Base-by-base conservation (phyloP, 768 basidiomycete genomes). In the Lyophyllum atratum region DNA sequence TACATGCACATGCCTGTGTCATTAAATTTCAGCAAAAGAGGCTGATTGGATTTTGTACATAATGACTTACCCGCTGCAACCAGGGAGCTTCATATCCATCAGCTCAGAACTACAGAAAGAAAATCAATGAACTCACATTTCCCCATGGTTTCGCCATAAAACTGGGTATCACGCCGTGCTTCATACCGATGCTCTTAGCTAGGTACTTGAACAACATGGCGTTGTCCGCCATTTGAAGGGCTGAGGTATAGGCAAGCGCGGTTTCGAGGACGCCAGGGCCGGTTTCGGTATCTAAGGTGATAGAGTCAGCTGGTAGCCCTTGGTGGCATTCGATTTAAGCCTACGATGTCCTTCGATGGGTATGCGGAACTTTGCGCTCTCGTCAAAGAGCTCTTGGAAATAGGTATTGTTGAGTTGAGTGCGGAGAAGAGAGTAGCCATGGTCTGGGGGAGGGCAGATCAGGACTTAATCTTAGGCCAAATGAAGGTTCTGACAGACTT, bases 71-170 rank as follows among this genome's bases (percentile, higher is more conserved):
- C 96, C 97, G 61, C 93, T 95, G 69, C 93, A 95, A 3, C 97
- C 97, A 33, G 97, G 95, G 61, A 98, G 83, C 91, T 97, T 63
- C 39, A 39, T 1, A 11, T 1, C 10, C 19, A 34, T 55, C 10
- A 51, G 25, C 11, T 25, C 1, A 3, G 9, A 34, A 17, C 12
- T 12, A 39, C n/a, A n/a, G 14, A 33, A 10, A 24, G 6, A 17
- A 37, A 31, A 19, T 17, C 25, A 58, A 12, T 53, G 31, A 12
- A 76, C 89, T 67, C 66, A 95, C 94, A 66, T 93, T 87, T 29
- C 87, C 88, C 91, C 93, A 97, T 24, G 95, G 95, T 66, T 98
- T 98, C 0, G 95, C 95, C 96, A 98, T 98, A 74, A 99, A 99
- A 58, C 93, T 96, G 1, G 97, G 96, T 37, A 93, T 83, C 54